These are phyloP conservation scores for Trypanosoma melophagium DNA, from an alignment of 208 protist species.

Conservation along the genomic window DNA sequence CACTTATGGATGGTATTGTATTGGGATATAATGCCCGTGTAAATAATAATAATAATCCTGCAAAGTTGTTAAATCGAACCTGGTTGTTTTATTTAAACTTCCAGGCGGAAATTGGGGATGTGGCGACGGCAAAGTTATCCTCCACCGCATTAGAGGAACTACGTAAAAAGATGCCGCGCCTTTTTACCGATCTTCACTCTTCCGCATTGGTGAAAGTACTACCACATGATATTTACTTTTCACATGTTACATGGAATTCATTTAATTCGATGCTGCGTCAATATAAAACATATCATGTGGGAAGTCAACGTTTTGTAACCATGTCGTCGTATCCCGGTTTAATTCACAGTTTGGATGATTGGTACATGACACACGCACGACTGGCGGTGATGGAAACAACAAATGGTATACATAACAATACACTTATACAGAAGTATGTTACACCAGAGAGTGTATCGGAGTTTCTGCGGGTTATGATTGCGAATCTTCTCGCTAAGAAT, in stretches of 20 bases:
- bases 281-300: conserved; percentile 60
- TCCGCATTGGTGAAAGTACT: conserved; percentile 59
- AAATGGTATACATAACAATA: conserved; percentile 36
- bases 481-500: conserved; percentile 51
- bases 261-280: conserved; percentile 55
- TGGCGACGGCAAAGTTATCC: conserved; percentile 16
- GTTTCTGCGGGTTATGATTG: conserved; percentile 67
- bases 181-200: conserved; percentile 44
- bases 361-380: conserved; percentile 71
- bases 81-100: conserved; percentile 40
- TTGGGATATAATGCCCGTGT: conserved; percentile 32
- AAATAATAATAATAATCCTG: background rate
- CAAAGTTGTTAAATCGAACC: conserved; percentile 18
- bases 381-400: conserved; percentile 80
- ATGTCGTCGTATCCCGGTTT: conserved; percentile 80
- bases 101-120: conserved; percentile 37
- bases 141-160: conserved; percentile 3
- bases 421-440: conserved; percentile 32
- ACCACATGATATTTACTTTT: conserved; percentile 50
- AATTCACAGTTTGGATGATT: conserved; percentile 85
- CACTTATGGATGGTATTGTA: conserved; percentile 32
- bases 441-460: conserved; percentile 44
- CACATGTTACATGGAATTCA: conserved; percentile 51
- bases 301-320: conserved; percentile 32
- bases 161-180: conserved; percentile 17